Evolutionary conservation across 163 green algal genomes (phyloP).

Genomic region (Chloromonas sp.): DNA sequence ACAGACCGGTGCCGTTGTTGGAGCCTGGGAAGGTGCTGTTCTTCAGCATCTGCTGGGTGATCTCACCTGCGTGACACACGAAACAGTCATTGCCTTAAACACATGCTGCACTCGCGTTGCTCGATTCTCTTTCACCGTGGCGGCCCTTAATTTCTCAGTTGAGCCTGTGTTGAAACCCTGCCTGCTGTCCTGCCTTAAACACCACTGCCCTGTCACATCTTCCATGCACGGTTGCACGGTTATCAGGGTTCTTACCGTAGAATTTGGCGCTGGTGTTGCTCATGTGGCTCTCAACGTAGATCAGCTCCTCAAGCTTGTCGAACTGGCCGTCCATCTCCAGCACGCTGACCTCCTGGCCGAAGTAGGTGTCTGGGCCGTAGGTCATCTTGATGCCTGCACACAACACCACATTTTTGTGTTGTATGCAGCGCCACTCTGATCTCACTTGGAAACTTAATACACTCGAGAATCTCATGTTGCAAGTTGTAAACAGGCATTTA

Average conservation of each 20-base stretch:
- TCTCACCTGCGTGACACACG: conserved; percentile 76
- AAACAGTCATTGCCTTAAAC: neutral
- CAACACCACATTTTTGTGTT: neutral
- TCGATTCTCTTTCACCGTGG: no score
- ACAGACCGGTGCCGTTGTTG: conserved; percentile 96
- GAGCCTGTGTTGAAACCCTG: no score
- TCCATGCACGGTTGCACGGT: no score
- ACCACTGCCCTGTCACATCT: no score
- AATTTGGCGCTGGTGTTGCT: conserved; percentile 95
- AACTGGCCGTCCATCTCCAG: conserved; percentile 99
- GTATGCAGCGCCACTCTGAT: no score
- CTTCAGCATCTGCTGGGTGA: conserved; percentile 99
- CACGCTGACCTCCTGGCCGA: conserved; percentile 89
- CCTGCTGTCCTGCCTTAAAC: no score
- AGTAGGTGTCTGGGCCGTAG: conserved; percentile 98
- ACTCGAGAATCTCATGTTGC: no score
- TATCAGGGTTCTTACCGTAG: conserved; percentile 44
- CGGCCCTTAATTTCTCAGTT: no score
- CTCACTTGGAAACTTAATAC: no score
- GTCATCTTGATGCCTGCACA: conserved; percentile 88
- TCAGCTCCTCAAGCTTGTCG: conserved; percentile 99
- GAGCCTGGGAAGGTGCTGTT: conserved; percentile 85
- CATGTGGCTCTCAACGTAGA: conserved; percentile 99
- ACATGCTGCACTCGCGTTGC: neutral
- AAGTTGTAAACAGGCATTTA: no score